Evolutionary conservation across 805 yeast species (phyloP).

Genomic region (Kuraishia hungarica): DNA sequence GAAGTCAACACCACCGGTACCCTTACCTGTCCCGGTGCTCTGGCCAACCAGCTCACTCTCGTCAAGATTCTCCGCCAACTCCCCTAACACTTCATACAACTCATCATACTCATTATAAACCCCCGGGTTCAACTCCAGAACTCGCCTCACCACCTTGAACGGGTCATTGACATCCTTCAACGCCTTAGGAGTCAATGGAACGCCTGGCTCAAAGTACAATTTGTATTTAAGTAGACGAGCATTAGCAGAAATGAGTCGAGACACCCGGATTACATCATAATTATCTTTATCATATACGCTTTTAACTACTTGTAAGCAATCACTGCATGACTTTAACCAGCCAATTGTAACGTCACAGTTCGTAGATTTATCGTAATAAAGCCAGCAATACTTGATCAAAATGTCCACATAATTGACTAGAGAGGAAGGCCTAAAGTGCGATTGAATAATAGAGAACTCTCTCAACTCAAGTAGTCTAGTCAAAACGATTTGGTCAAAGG

Average conservation of each 20-base stretch:
- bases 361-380: slow-evolving; percentile 17
- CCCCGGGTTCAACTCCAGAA: slow-evolving; percentile 45
- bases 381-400: slow-evolving; percentile 14
- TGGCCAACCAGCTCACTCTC: slow-evolving; percentile 5
- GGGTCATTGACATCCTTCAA: slow-evolving; percentile 17
- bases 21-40: too few relatives aligned
- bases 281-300: background rate
- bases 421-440: slow-evolving; percentile 13
- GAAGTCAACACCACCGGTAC: too few relatives aligned
- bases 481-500: slow-evolving; percentile 15
- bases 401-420: slow-evolving; percentile 8
- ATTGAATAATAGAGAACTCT: slow-evolving; percentile 9
- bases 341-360: slow-evolving; percentile 21
- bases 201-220: slow-evolving; percentile 18
- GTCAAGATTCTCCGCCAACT: slow-evolving; percentile 31
- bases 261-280: slow-evolving; percentile 2
- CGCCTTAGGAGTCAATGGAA: slow-evolving; percentile 20
- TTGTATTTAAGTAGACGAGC: slow-evolving; percentile 17
- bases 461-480: slow-evolving; percentile 13
- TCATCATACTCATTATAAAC: slow-evolving; percentile 37
- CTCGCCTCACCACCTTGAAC: slow-evolving; percentile 13
- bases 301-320: slow-evolving; percentile 12
- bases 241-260: slow-evolving; percentile 14
- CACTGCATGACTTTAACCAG: slow-evolving; percentile 13
- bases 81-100: slow-evolving; percentile 30